Evolutionary conservation across 345 rosid species (phyloP).

Genomic region (Geranium brycei): DNA sequence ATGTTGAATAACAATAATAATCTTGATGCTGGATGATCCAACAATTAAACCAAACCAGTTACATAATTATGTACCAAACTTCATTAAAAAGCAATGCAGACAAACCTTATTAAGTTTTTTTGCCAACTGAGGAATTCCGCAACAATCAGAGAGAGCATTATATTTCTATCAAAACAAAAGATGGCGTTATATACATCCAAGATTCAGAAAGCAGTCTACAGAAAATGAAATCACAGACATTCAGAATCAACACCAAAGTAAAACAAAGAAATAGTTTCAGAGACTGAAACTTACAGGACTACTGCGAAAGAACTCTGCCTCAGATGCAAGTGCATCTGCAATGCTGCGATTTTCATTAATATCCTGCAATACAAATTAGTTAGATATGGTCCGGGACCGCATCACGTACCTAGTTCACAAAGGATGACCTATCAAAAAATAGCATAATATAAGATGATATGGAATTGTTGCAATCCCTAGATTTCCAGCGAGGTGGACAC

Average conservation of each 20-base stretch:
- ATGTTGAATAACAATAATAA: not conserved
- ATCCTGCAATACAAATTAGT: slow-evolving; percentile 29
- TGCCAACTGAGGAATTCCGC: slow-evolving; percentile 64
- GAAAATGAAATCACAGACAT: slow-evolving; percentile 1
- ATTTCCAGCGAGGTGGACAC: not conserved
- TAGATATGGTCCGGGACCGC: not conserved
- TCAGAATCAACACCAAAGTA: not conserved
- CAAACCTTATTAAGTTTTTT: slow-evolving; percentile 61
- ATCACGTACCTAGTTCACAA: not conserved
- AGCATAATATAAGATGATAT: not conserved
- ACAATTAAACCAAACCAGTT: not conserved
- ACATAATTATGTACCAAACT: not conserved
- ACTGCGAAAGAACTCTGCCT: slow-evolving; percentile 37
- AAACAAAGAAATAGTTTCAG: slow-evolving; percentile 5
- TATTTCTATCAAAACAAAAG: not conserved
- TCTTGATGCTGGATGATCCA: not conserved
- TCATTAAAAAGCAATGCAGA: not conserved
- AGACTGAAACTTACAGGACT: slow-evolving; percentile 34
- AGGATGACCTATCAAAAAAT: not conserved
- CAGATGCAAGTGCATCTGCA: slow-evolving; percentile 40
- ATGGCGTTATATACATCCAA: slow-evolving; percentile 31
- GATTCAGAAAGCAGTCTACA: slow-evolving; percentile 4
- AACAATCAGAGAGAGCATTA: slow-evolving; percentile 30
- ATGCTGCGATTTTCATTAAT: slow-evolving; percentile 42
- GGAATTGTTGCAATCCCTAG: not conserved